Evolutionary conservation across 257 asterid genomes (phyloP), one percentile per base, ranked within the genome.

Genomic region (Primulina eburnea): DNA sequence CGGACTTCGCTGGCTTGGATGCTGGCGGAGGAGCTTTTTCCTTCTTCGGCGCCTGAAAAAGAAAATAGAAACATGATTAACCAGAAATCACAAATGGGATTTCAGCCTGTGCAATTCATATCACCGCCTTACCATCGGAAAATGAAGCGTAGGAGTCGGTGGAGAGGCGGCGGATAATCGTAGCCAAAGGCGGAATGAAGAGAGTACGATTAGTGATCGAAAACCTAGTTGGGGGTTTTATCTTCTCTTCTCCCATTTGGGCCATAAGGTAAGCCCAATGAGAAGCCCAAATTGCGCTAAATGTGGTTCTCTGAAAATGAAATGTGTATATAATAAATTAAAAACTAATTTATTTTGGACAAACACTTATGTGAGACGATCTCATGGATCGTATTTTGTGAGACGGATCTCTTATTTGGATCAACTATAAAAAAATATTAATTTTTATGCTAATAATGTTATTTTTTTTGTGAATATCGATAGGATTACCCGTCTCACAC

Each of bases 1-100:
- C 96, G 38, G 96, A 83, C 67, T 92, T 92, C 32, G 95, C 92
- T 29, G 98, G 97, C 84, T 92, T 92, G 17, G 98, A 92, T 5
- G 98, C 81, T 58, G 97, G 95, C 7, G 94, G 96, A 0, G 97
- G 94, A 62, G 90, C 96, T 72, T 89, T 88, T 0, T 83, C 98
- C 89, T 89, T 92, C 86, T 89, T 92, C 8, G 97, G 97, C 69
- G 97, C 97, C 97, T 90, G 83, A 71, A 80, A 74, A 70, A 10
- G 17, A 18, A 37, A 50, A 63, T 40, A 10, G 10, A 60, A 67
- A 60, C 0, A 73, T 21, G 57, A 21, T 35, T 11, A 64, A 58
- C 63, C 26, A 9, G 8, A 57, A 7, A 47, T 2, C 50, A 60
- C 2, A 64, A 53, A 29, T 38, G 4, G 14, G 7, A 67, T 9